Base-by-base conservation (phyloP, 2,329 filamentous ascomycete species). In the Corynespora cassiicola region DNA sequence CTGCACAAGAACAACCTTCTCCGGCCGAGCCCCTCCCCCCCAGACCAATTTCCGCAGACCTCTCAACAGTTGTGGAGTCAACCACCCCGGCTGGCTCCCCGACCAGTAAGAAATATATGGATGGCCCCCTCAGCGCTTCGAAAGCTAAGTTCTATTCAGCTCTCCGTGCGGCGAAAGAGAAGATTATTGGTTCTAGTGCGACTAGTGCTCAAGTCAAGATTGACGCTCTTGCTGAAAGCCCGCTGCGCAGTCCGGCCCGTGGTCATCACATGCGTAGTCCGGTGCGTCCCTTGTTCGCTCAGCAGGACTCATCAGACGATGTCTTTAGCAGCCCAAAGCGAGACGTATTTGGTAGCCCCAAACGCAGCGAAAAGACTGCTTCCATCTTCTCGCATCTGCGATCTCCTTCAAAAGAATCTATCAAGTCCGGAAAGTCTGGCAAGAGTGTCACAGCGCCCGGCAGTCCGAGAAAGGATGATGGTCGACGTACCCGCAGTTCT, bases 101-200 rank as follows among this genome's bases (percentile, higher is more conserved):
- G 18, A 55, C 52, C 53, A 57, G 57, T 39, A 74, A 69, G 57
- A 78, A 65, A 71, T 79, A 65, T 72, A 78, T 48, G 65, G 90
- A 95, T 52, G 92, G 87, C 42, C 90, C 90, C 5, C 70, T 96
- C 42, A 96, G 91, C 68, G 90, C 94, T 34, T 91, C 94, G 18
- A 97, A 96, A 72, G 89, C 88, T 60, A 95, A 90, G 64, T 76
- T 97, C 31, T 95, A 92, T 30, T 95, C 91, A 7, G 90, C 96
- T 43, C 76, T 96, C 55, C 91, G 90, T 69, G 88, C 86, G 38
- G 94, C 91, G 4, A 92, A 88, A 66, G 88, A 86, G 10, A 80
- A 96, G 31, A 85, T 96, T 47, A 89, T 86, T 12, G 95, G 87
- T 52, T 92, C 79, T 46, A 81, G 77, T 42, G 74, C 77, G 28